phyloP scores from a whole-genome alignment of 192 early-diverging fungal genomes.

The Linnemannia zychae region DNA sequence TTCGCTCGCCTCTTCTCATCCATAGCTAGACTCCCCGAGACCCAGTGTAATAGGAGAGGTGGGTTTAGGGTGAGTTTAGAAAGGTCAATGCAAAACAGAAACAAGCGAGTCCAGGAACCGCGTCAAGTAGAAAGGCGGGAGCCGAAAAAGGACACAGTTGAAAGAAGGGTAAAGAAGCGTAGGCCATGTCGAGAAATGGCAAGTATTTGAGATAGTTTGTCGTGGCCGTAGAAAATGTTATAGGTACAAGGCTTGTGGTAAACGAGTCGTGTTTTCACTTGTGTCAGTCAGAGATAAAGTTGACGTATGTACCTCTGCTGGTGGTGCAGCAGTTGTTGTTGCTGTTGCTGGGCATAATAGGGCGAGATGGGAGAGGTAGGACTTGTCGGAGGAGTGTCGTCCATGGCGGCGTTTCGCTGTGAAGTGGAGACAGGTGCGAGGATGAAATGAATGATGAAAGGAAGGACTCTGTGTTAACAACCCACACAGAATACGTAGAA shows the following conservation, averaged over 20 bases:
- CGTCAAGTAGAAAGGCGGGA: neutral
- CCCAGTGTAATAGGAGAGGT: neutral
- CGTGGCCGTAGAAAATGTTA: neutral
- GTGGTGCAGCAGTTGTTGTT: constrained; percentile 11
- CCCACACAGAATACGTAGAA: neutral
- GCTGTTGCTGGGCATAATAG: constrained; percentile 40
- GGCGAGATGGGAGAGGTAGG: constrained; percentile 40
- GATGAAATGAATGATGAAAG: constrained; percentile 24
- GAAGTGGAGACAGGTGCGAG: constrained; percentile 16
- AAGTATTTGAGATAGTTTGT: neutral
- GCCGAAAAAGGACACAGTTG: constrained; percentile 1
- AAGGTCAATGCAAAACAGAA: neutral
- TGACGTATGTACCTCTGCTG: constrained; percentile 14
- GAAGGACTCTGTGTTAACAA: neutral
- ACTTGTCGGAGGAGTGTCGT: constrained; percentile 36
- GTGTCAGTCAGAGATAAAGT: neutral
- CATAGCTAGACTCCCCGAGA: neutral
- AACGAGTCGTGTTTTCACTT: no score
- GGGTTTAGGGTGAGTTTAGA: neutral
- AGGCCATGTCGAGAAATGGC: neutral
- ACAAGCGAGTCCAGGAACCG: neutral
- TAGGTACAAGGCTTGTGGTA: neutral
- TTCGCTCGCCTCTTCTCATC: neutral
- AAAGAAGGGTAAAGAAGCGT: neutral
- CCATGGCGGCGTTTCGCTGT: constrained; percentile 1